Evolutionary conservation across 2,329 filamentous ascomycete species (phyloP).

Genomic region (Neonectria sp.): DNA sequence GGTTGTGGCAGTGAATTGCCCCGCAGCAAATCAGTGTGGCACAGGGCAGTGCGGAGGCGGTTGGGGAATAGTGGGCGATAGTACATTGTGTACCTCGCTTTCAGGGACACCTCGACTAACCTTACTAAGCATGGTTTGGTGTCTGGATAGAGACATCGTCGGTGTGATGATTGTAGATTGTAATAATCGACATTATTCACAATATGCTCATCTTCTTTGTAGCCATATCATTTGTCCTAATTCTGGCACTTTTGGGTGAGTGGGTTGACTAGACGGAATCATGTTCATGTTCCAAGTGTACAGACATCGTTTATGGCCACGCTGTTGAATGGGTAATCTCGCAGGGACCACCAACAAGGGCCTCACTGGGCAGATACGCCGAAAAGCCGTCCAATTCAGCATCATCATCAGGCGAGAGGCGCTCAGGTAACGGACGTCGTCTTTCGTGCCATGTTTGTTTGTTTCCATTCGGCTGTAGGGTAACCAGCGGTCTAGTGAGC

Average conservation of each 20-base stretch:
- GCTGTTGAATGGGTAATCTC: neutral
- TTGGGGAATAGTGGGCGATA: neutral
- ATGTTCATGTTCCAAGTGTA: no score
- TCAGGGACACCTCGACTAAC: neutral
- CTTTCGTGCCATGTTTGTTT: slow-evolving; percentile 1
- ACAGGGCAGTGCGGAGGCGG: slow-evolving; percentile 11
- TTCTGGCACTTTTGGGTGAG: neutral
- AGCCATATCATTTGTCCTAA: neutral
- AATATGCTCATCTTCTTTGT: neutral
- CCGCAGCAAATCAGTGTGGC: slow-evolving; percentile 4
- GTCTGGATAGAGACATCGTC: neutral
- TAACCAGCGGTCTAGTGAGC: slow-evolving; percentile 8
- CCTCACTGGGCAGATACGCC: slow-evolving; percentile 3
- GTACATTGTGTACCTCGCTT: slow-evolving; percentile 5
- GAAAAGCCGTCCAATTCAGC: slow-evolving; percentile 1
- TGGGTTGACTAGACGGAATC: neutral
- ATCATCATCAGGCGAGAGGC: slow-evolving; percentile 23
- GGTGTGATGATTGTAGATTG: neutral
- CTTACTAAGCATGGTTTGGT: neutral
- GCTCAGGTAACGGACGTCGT: slow-evolving; percentile 24
- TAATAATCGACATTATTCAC: no score
- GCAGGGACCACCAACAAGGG: neutral
- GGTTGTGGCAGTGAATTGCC: slow-evolving; percentile 4
- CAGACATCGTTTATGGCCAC: no score
- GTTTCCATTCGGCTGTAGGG: slow-evolving; percentile 20